These are phyloP conservation scores for Davidsoniella eucalypti DNA, from an alignment of 2,329 filamentous ascomycete species.

Conservation along the genomic window DNA sequence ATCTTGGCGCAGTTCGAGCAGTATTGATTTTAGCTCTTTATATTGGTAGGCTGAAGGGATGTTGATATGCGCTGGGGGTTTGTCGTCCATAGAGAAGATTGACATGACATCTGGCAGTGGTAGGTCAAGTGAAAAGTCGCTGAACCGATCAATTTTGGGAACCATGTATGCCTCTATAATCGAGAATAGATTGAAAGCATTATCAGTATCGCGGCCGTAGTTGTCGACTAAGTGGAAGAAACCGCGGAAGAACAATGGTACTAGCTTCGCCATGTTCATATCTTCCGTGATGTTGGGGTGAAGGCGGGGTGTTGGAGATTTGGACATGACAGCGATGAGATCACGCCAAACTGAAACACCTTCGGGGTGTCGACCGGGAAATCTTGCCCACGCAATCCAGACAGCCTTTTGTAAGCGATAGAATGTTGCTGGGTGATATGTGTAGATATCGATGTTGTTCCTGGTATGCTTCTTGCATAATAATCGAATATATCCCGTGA, in stretches of 20 bases:
- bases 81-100: conserved; percentile 2
- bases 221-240: conserved; percentile 8
- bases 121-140: neutral
- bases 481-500: conserved; percentile 11
- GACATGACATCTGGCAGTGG: conserved; percentile 1
- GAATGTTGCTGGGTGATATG: conserved; percentile 9
- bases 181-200: neutral
- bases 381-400: conserved; percentile 8
- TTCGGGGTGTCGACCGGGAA: conserved; percentile 1
- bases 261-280: conserved; percentile 2
- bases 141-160: conserved; percentile 2
- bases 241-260: conserved; percentile 4
- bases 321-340: conserved; percentile 1
- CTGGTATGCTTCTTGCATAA: conserved; percentile 11
- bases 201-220: conserved; percentile 8
- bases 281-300: conserved; percentile 7
- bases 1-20: neutral
- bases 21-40: neutral
- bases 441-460: conserved; percentile 1
- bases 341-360: conserved; percentile 3
- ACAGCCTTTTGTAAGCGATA: conserved; percentile 11
- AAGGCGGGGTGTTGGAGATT: conserved; percentile 9
- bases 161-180: conserved; percentile 10
- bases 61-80: neutral
- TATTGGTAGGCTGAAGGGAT: conserved; percentile 4